Percentiles rank a stretch among this genome's conserved stretches.
Conservation (phyloP, 345 rosid species). For the Durio zibethinus region DNA sequence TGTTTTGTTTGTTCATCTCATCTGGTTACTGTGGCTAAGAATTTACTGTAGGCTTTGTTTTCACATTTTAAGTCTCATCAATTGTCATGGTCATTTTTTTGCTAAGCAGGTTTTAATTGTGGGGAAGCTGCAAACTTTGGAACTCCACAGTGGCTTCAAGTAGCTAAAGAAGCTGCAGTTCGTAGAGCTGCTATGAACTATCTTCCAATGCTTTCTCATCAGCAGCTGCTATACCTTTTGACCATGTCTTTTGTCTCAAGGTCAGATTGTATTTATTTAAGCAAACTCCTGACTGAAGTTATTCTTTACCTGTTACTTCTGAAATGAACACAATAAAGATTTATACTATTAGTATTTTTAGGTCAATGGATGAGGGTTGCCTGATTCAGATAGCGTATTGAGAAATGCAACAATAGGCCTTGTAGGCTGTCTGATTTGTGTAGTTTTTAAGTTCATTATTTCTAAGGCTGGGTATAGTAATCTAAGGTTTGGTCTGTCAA, state of each 20-base stretch:
- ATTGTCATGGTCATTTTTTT: conserved; percentile 15
- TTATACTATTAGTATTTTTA: neutral
- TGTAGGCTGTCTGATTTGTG: neutral
- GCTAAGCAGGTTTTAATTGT: conserved; percentile 79
- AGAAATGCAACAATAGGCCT: neutral
- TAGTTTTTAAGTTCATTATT: neutral
- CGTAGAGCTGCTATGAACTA: conserved; percentile 99
- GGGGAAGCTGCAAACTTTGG: conserved; percentile 99
- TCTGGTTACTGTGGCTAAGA: neutral
- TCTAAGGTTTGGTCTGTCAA: neutral
- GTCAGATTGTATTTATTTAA: conserved; percentile 34
- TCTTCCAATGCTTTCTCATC: conserved; percentile 99
- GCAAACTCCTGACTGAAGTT: conserved; percentile 11
- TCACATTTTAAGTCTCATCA: neutral
- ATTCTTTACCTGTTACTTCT: conserved; percentile 8
- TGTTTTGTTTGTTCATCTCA: neutral
- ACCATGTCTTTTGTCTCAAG: conserved; percentile 96
- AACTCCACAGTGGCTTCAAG: conserved; percentile 93
- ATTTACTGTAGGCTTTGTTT: neutral
- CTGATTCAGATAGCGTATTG: neutral
- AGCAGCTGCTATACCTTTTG: conserved; percentile 90
- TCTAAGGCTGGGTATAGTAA: neutral
- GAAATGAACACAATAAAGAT: neutral
- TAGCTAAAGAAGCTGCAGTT: conserved; percentile 98
- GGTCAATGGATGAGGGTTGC: neutral